Conservation (phyloP, 1,139 yeast species). For the Saccharomyces hybrid region DNA sequence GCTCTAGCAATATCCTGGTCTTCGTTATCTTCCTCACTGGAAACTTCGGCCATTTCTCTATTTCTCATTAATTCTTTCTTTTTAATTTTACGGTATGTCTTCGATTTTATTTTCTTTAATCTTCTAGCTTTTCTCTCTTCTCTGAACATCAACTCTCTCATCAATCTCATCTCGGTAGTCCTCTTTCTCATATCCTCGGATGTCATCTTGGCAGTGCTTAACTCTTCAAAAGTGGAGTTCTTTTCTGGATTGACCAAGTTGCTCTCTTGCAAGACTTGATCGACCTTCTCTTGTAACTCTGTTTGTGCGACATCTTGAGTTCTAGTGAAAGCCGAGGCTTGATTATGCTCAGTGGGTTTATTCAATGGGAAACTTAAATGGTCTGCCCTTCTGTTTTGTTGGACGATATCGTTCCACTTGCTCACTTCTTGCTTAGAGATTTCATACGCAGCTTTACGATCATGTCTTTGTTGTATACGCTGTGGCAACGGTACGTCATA, state of each 20-base stretch:
- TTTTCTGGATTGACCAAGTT: conserved; percentile 64
- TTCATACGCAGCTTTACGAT: conserved; percentile 85
- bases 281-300: conserved; percentile 62
- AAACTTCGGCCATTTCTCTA: conserved; percentile 58
- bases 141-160: conserved; percentile 94
- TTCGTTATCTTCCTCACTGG: conserved; percentile 44
- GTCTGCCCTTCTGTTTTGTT: conserved; percentile 74
- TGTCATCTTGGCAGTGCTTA: conserved; percentile 73
- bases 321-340: conserved; percentile 48
- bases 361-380: conserved; percentile 60
- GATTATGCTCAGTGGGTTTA: conserved; percentile 37
- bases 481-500: conserved; percentile 77
- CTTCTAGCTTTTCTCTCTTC: conserved; percentile 88
- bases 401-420: conserved; percentile 82
- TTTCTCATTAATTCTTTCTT: conserved; percentile 76
- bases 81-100: conserved; percentile 75
- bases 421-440: conserved; percentile 78
- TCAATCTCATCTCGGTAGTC: conserved; percentile 73
- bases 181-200: conserved; percentile 73
- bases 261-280: conserved; percentile 53
- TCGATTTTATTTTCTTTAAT: conserved; percentile 88
- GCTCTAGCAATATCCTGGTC: conserved; percentile 73
- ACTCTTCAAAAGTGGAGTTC: conserved; percentile 78
- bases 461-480: conserved; percentile 77
- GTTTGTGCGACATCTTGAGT: conserved; percentile 42